A percentile compares a stretch with the other conserved stretches of the same genome.
phyloP scores from a whole-genome alignment of 1,284 basidiomycete species.

The Puccinia hordei region DNA sequence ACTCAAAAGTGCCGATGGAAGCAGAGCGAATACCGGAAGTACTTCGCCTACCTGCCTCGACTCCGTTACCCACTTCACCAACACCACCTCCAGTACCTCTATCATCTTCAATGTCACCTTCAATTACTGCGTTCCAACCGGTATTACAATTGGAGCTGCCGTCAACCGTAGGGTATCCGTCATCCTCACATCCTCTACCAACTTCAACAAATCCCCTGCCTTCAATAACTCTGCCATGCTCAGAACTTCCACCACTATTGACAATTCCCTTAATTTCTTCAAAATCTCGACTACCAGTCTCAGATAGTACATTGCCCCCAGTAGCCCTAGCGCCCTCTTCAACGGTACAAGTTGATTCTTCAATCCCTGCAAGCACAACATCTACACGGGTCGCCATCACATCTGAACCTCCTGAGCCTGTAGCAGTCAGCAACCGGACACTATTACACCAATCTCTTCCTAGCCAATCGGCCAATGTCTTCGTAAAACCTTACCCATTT shows the following conservation, averaged over 20 bases:
- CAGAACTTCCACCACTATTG: neutral
- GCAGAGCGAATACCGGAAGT: neutral
- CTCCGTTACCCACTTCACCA: constrained; percentile 30
- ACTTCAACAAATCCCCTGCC: neutral
- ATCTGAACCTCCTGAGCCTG: neutral
- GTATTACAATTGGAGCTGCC: neutral
- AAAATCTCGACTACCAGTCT: constrained; percentile 7
- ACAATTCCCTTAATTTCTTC: neutral
- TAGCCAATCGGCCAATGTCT: constrained; percentile 19
- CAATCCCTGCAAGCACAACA: constrained; percentile 1
- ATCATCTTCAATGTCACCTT: constrained; percentile 8
- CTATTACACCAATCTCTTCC: neutral
- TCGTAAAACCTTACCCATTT: neutral
- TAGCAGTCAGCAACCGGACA: neutral
- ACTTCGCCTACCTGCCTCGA: constrained; percentile 23
- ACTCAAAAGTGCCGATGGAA: neutral
- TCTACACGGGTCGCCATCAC: neutral
- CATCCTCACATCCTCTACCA: neutral
- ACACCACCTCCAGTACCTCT: neutral
- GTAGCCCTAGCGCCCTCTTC: neutral
- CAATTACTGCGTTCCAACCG: neutral
- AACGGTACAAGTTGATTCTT: neutral
- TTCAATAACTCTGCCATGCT: neutral
- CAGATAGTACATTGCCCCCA: neutral
- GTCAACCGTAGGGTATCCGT: neutral